Base-by-base conservation (phyloP, 108 stramenopile genomes). In the Cyclotella atomus region DNA sequence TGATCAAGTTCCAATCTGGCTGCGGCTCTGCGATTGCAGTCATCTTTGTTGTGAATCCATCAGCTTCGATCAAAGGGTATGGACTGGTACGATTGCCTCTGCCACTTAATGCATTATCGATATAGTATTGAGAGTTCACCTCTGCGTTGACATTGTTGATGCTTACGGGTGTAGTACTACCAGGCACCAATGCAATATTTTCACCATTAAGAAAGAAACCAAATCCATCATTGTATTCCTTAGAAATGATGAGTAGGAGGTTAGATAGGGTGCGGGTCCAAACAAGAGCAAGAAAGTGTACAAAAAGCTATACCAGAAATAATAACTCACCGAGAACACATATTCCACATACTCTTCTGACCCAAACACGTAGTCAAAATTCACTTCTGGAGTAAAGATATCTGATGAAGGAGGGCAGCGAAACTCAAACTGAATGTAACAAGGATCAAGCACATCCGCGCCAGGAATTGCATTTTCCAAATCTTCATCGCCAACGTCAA, bases 291-390 rank as follows among this genome's bases (percentile, higher is more conserved):
- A n/a, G n/a, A n/a, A n/a, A n/a, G n/a, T n/a, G n/a, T n/a, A n/a
- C n/a, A n/a, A n/a, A n/a, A n/a, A n/a, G n/a, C n/a, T n/a, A n/a
- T n/a, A n/a, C n/a, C n/a, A n/a, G n/a, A n/a, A n/a, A n/a, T n/a
- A n/a, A n/a, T n/a, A n/a, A n/a, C n/a, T n/a, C n/a, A n/a, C n/a
- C 14, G 66, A 63, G 41, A 68, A 73, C 17, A 70, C 75, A 60
- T 76, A 76, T 36, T 76, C 75, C 17, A 20, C 17, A 47, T 79
- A 79, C 53, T 79, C 78, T 46, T 79, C 78, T 15, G 78, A 79
- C 0, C 66, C 78, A 68, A 79, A 79, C 10, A 73, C 72, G 35
- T 79, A 79, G 34, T 75, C 53, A 61, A 79, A 77, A 19, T 69
- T 68, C 10, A 77, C 60, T 19, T 19, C 0, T 16, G 68, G 76